Evolutionary conservation across 2,329 filamentous ascomycete genomes (phyloP), one percentile per base, ranked within the genome.

Genomic region (Nothophaeocryptopus gaeumannii): DNA sequence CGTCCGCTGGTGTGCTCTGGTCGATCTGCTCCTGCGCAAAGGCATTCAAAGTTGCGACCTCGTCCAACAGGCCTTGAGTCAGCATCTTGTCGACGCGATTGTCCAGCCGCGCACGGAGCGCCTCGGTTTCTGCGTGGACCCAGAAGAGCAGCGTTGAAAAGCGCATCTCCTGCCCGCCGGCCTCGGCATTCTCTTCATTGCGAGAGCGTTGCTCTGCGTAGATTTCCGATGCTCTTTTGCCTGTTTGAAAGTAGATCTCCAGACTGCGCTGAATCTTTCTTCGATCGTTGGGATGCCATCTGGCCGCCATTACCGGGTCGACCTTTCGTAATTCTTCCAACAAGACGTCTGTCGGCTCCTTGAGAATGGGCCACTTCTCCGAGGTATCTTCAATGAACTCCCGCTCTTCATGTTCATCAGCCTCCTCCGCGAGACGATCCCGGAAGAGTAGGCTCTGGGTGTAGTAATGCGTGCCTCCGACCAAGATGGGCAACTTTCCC

Each of bases 391-490:
- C 54, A 10, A 57, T 47, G 39, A 58, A 55, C 30, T 59, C 61
- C 13, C 62, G 53, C 3, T 63, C 56, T 20, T 61, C 49, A 9
- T 65, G 54, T 55, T 69, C 59, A 4, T 60, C 63, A 2, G 74
- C 67, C 10, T 74, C 70, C 15, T 73, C 74, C 1, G 88, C 75
- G 5, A 91, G 69, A 12, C 79, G 78, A 57, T 91, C 83, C 31
- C 87, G 80, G 66, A 97, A 96, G 2, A 99, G 77, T 12, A 99
- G 77, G 1, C 89, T 84, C 63, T 96, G 90, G 0, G 89, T 86
- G 65, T 99, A 99, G 72, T 97, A 99, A 63, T 96, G 89, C 9
- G 92, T 96, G 8, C 93, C 93, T 20, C 93, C 93, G 1, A 97
- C 93, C 0, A 99, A 73, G 26, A 99, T 90, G 0, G 93, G 93